Evolutionary conservation across 768 basidiomycete species (phyloP).

Genomic region (Cantharellus cinnabarinus): DNA sequence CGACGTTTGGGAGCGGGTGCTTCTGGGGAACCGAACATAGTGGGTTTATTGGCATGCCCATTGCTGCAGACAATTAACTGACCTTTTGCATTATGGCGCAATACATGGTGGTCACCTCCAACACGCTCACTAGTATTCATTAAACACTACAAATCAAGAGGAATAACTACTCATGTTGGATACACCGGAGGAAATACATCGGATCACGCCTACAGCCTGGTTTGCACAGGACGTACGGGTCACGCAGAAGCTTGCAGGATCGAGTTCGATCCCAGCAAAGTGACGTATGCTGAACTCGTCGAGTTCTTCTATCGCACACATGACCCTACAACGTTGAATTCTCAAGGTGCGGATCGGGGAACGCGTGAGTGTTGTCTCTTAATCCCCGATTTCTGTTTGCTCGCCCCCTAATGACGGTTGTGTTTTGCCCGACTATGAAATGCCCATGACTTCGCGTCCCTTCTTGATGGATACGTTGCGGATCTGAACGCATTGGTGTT

Average conservation of each 20-base stretch:
- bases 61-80: background rate
- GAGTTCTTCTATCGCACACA: slow-evolving; percentile 94
- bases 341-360: slow-evolving; percentile 59
- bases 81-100: background rate
- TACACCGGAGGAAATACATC: slow-evolving; percentile 10
- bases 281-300: slow-evolving; percentile 69
- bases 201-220: slow-evolving; percentile 43
- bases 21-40: slow-evolving; percentile 13
- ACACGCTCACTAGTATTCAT: slow-evolving; percentile 4
- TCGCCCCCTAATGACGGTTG: background rate
- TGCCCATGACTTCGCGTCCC: no score
- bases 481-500: no score
- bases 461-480: no score
- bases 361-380: slow-evolving; percentile 30
- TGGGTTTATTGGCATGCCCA: slow-evolving; percentile 6
- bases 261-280: slow-evolving; percentile 60
- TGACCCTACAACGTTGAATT: slow-evolving; percentile 69
- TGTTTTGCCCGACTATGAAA: background rate
- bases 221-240: slow-evolving; percentile 62
- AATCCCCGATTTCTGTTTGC: background rate
- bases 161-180: slow-evolving; percentile 8
- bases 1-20: slow-evolving; percentile 9
- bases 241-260: slow-evolving; percentile 82
- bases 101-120: background rate
- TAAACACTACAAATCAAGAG: slow-evolving; percentile 6